phyloP scores from a whole-genome alignment of 768 basidiomycete species.

The Trichaptum fuscoviolaceum region DNA sequence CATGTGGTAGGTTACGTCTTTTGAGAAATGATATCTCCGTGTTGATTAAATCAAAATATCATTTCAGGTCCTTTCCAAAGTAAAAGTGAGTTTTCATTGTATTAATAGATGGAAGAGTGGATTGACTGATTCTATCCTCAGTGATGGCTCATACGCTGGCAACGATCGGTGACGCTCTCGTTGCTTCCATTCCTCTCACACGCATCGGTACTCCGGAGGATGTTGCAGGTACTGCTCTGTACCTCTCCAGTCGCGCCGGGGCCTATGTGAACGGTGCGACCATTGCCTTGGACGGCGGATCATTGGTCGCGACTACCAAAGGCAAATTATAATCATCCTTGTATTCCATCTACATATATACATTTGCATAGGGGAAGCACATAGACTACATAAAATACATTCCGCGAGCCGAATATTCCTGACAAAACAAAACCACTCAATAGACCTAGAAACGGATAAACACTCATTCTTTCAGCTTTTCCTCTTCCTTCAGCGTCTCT shows the following conservation, averaged over 20 bases:
- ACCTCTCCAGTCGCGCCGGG: constrained; percentile 54
- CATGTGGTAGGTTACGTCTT: constrained; percentile 39
- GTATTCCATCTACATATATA: background rate
- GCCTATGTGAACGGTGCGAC: constrained; percentile 62
- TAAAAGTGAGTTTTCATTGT: constrained; percentile 27
- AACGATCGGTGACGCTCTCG: constrained; percentile 37
- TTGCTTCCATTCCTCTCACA: constrained; percentile 39
- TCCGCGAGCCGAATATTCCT: background rate
- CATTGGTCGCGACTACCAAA: constrained; percentile 30
- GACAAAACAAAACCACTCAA: constrained; percentile 9
- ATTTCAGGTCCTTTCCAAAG: constrained; percentile 32
- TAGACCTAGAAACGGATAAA: background rate
- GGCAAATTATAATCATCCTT: background rate
- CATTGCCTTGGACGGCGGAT: constrained; percentile 57
- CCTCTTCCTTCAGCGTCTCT: constrained; percentile 11
- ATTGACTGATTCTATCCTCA: constrained; percentile 14
- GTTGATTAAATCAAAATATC: background rate
- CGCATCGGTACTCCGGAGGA: constrained; percentile 62
- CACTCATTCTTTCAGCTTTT: constrained; percentile 6
- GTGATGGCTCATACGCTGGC: constrained; percentile 54
- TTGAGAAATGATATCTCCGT: background rate
- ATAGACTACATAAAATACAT: background rate
- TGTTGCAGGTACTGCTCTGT: constrained; percentile 57
- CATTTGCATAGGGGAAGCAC: background rate
- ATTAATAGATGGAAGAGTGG: constrained; percentile 6